Base-by-base conservation (phyloP, 1,284 basidiomycete genomes). In the Irpex sp. region DNA sequence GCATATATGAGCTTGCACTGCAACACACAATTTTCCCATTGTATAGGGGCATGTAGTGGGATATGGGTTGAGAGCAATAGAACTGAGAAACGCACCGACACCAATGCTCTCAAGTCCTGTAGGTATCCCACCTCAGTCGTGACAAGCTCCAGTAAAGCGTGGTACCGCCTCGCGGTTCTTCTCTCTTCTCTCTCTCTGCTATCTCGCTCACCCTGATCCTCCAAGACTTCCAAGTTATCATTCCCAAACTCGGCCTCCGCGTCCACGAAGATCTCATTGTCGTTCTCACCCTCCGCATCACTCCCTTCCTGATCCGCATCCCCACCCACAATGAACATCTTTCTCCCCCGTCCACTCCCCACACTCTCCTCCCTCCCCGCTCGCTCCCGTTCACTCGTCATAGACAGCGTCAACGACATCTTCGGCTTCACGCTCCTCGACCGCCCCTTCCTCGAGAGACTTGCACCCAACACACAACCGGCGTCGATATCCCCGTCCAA, bases 101-200 rank as follows among this genome's bases (percentile, higher is more conserved):
- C 89, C 50, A 97, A 81, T 11, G 83, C 83, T 62, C 86, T 83
- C 67, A 97, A 75, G 73, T 95, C 93, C 59, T 82, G 75, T 11
- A 94, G 81, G 72, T 97, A 97, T 5, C 86, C 85, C 17, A 87
- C 79, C 76, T 97, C 95, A 0, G 94, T 95, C 64, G 86, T 82
- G 37, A 96, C 81, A 37, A 97, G 79, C 76, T 97, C 95, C 68
- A 84, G 79, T 62, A 94, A 79, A 1, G 89, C 89, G 67, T 93
- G 86, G 65, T 83, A 87, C 61, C 81, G 81, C 62, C 85, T 78
- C 69, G 63, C 35, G 5, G 53, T 36, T 13, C 33, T 55, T 31
- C 13, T 31, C 31, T 21, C 31, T n/a, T 31, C 53, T 17, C 53
- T 33, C 53, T 36, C 26, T 35, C 50, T 19, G 19, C 50, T 51